A percentile compares a stretch with the other conserved stretches of the same genome.
phyloP scores from a whole-genome alignment of 1,139 yeast species.

The Casaregolazyma suthepensis region DNA sequence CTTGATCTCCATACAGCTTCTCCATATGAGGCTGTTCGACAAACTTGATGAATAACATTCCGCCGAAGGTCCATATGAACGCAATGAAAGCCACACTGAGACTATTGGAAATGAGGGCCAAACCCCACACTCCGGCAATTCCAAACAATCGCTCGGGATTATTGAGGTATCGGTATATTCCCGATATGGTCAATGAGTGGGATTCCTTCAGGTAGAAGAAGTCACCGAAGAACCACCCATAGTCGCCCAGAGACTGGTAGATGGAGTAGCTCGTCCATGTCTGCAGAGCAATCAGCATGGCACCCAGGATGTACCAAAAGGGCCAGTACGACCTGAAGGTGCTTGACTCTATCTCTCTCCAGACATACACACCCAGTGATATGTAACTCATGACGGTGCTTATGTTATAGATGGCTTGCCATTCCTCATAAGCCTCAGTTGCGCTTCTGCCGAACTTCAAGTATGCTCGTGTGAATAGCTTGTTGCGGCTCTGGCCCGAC shows the following conservation, averaged over 20 bases:
- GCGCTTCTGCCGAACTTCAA: slow-evolving; percentile 63
- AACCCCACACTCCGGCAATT: slow-evolving; percentile 79
- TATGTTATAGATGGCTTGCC: slow-evolving; percentile 66
- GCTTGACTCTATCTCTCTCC: slow-evolving; percentile 35
- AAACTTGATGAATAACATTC: slow-evolving; percentile 61
- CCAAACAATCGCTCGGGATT: slow-evolving; percentile 83
- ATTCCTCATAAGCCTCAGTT: slow-evolving; percentile 64
- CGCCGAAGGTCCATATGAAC: slow-evolving; percentile 61
- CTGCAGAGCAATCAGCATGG: slow-evolving; percentile 52
- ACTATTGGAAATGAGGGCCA: slow-evolving; percentile 58
- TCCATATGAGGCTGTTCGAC: slow-evolving; percentile 80
- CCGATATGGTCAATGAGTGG: slow-evolving; percentile 59
- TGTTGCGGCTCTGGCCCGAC: slow-evolving; percentile 54
- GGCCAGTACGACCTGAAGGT: slow-evolving; percentile 33
- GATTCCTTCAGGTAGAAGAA: slow-evolving; percentile 61
- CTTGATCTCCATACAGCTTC: slow-evolving; percentile 63
- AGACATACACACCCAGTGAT: slow-evolving; percentile 31
- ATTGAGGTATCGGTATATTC: slow-evolving; percentile 77
- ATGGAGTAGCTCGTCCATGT: slow-evolving; percentile 69
- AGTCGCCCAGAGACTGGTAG: slow-evolving; percentile 69
- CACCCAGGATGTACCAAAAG: slow-evolving; percentile 56
- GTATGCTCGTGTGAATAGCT: slow-evolving; percentile 61
- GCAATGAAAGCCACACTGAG: slow-evolving; percentile 53
- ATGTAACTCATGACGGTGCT: slow-evolving; percentile 41
- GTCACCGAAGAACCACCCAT: slow-evolving; percentile 90